phyloP scores from a whole-genome alignment of 345 rosid genomes.

The Capsella bursapastoris region DNA sequence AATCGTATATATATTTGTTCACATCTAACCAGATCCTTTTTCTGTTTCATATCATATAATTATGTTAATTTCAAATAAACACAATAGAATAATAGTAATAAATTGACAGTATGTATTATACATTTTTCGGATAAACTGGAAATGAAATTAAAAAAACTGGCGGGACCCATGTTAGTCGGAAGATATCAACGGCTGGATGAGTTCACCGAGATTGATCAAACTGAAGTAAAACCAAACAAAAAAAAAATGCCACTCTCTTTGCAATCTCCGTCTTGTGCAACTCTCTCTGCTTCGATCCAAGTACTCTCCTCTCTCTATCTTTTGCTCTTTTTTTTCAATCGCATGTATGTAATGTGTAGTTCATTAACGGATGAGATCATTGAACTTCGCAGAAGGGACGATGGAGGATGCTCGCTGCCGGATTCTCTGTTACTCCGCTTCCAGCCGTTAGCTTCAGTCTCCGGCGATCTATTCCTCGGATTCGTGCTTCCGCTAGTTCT shows the following conservation, averaged over 20 bases:
- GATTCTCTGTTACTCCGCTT: slow-evolving; percentile 49
- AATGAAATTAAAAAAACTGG: no score
- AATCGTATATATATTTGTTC: no score
- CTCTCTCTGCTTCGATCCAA: slow-evolving; percentile 56
- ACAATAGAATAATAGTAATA: no score
- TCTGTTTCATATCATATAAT: no score
- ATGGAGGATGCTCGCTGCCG: slow-evolving; percentile 42
- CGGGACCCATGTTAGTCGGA: slow-evolving; percentile 30
- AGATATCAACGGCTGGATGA: slow-evolving; percentile 46
- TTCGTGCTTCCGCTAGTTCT: slow-evolving; percentile 59
- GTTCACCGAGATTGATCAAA: slow-evolving; percentile 7
- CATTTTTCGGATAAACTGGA: no score
- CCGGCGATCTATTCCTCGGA: slow-evolving; percentile 53
- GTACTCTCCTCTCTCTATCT: slow-evolving; percentile 36
- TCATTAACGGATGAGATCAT: not conserved
- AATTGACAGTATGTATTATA: no score
- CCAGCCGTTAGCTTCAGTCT: slow-evolving; percentile 49
- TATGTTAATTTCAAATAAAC: no score
- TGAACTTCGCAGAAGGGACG: slow-evolving; percentile 48
- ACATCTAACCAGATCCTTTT: no score
- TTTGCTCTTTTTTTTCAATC: not conserved
- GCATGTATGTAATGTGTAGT: not conserved
- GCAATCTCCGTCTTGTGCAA: slow-evolving; percentile 75
- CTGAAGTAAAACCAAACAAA: not conserved
- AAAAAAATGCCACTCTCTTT: slow-evolving; percentile 68